Evolutionary conservation across 345 rosid species (phyloP).

Genomic region (Moringa oleifera): DNA sequence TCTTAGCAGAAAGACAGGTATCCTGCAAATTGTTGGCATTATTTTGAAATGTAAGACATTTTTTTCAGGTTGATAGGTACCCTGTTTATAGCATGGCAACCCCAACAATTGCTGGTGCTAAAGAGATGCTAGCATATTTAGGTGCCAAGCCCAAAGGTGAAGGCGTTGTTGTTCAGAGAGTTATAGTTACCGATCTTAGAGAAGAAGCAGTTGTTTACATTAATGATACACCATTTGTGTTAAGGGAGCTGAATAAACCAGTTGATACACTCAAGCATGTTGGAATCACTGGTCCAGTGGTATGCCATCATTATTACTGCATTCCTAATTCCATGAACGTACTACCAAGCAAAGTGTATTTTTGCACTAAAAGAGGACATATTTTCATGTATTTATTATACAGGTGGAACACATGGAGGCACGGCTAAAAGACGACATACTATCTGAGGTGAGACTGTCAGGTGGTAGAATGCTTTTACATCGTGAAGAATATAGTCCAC

Average conservation of each 20-base stretch:
- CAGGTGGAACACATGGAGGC: constrained; percentile 93
- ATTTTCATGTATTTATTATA: constrained; percentile 14
- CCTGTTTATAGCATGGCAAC: constrained; percentile 99
- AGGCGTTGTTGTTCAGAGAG: constrained; percentile 42
- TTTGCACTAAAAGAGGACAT: constrained; percentile 12
- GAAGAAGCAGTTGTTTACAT: constrained; percentile 97
- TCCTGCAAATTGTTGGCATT: neutral
- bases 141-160: constrained; percentile 56
- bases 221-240: constrained; percentile 85
- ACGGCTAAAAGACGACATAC: constrained; percentile 83
- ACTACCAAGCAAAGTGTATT: constrained; percentile 1
- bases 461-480: constrained; percentile 89
- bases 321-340: constrained; percentile 1
- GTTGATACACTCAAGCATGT: constrained; percentile 91
- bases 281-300: constrained; percentile 88
- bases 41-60: constrained; percentile 4
- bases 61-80: constrained; percentile 74
- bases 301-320: constrained; percentile 27
- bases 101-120: constrained; percentile 81
- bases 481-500: constrained; percentile 81
- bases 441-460: constrained; percentile 62
- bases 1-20: neutral
- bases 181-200: constrained; percentile 76
- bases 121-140: constrained; percentile 79
- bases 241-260: constrained; percentile 86